Evolutionary conservation across 352 stramenopile genomes (phyloP).

Genomic region (Phytophthora constricta): DNA sequence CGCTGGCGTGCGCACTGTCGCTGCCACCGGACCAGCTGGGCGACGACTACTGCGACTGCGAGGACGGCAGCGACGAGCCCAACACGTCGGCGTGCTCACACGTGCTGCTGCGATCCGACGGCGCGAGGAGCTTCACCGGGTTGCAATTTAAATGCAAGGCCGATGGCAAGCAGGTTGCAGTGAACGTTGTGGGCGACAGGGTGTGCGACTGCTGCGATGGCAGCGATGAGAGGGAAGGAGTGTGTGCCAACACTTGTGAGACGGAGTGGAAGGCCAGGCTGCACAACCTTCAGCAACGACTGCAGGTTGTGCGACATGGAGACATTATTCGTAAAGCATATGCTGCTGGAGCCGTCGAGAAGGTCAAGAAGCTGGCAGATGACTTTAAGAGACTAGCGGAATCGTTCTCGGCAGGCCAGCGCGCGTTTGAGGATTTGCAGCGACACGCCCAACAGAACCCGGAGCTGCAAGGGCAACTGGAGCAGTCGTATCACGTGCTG

Average conservation of each 20-base stretch:
- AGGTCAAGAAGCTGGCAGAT: slow-evolving; percentile 29
- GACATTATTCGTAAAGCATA: slow-evolving; percentile 34
- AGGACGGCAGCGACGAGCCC: slow-evolving; percentile 91
- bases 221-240: slow-evolving; percentile 81
- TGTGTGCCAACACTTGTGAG: slow-evolving; percentile 56
- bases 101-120: slow-evolving; percentile 26
- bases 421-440: slow-evolving; percentile 38
- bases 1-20: slow-evolving; percentile 39
- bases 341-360: slow-evolving; percentile 22
- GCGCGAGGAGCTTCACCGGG: neutral
- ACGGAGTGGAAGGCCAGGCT: slow-evolving; percentile 29
- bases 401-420: slow-evolving; percentile 27
- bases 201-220: slow-evolving; percentile 99
- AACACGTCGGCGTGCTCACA: slow-evolving; percentile 80
- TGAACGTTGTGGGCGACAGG: slow-evolving; percentile 88
- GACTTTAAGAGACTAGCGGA: slow-evolving; percentile 42
- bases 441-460: slow-evolving; percentile 30
- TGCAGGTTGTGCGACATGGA: slow-evolving; percentile 37
- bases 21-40: slow-evolving; percentile 66
- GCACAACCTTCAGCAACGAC: slow-evolving; percentile 18
- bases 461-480: slow-evolving; percentile 44
- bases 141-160: slow-evolving; percentile 48
- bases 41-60: slow-evolving; percentile 95
- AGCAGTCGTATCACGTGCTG: slow-evolving; percentile 57
- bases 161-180: slow-evolving; percentile 44